These are phyloP conservation scores for Coemansia sp. DNA, from an alignment of 192 early-diverging fungal genomes.

Conservation along the genomic window DNA sequence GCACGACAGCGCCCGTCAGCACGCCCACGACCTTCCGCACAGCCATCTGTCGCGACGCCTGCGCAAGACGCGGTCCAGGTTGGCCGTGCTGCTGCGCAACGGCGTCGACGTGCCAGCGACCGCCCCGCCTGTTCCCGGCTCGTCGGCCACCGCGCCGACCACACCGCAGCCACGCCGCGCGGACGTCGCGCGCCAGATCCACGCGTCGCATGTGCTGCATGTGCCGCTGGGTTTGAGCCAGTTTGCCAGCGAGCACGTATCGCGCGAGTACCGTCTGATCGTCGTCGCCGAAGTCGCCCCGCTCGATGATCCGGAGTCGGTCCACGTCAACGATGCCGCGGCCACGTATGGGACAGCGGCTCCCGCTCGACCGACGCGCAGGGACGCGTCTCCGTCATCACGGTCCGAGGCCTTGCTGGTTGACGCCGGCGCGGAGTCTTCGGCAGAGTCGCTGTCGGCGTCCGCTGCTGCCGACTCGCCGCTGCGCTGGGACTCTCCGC, in stretches of 20 bases:
- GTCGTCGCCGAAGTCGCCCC: constrained; percentile 46
- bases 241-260: constrained; percentile 48
- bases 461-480: neutral
- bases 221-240: constrained; percentile 45
- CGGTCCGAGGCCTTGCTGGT: neutral
- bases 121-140: constrained; percentile 4
- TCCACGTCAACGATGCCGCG: constrained; percentile 17
- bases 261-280: constrained; percentile 51
- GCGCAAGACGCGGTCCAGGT: constrained; percentile 34
- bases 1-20: neutral
- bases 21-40: neutral
- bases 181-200: constrained; percentile 36
- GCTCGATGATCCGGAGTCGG: constrained; percentile 22
- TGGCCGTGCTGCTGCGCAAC: constrained; percentile 29
- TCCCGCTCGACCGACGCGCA: constrained; percentile 2
- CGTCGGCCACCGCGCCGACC: neutral
- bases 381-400: constrained; percentile 7
- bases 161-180: constrained; percentile 1
- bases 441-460: neutral
- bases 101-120: neutral
- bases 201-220: constrained; percentile 34
- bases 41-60: constrained; percentile 18
- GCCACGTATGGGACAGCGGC: neutral
- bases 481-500: neutral
- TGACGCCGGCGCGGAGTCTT: neutral